Evolutionary conservation across 176 grass and related monocot species (phyloP), one percentile per base, ranked within the genome.

Genomic region (Canna indica): DNA sequence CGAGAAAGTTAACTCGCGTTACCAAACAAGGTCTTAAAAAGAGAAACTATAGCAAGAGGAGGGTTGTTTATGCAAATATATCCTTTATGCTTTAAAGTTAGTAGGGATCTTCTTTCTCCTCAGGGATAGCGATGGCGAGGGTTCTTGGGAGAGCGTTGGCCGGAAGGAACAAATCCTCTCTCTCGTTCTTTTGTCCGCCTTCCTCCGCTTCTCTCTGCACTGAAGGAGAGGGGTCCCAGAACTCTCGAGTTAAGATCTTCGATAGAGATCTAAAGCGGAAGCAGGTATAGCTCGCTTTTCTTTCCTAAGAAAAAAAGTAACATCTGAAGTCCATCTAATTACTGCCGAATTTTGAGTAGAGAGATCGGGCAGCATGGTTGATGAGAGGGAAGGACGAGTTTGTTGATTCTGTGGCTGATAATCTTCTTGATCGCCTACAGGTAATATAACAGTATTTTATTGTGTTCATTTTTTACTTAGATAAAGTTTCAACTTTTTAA

Each of bases 301-400:
- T 15, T 31, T 34, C 36, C 44, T 58, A 12, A n/a, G 27, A 20
- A n/a, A n/a, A n/a, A n/a, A n/a, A 45, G 35, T 39, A 8, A 2
- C 22, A 67, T 48, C 27, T 42, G 22, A 3, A 38, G 3, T 47
- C 36, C 27, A 1, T 64, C 17, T 32, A 18, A 5, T 34, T 15
- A 16, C 14, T 34, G 24, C 8, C 0, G 13, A 6, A 25, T 45
- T 79, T 75, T n/a, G 75, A 44, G 68, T 90, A 97, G 74, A 80
- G 88, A 64, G 93, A 97, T 85, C 81, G 86, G 9, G 94, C 94
- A 0, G 82, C 94, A 64, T 97, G 94, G 94, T 74, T 68, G 77
- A 85, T 87, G 86, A 57, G 81, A 48, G 36, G 41, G 14, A 83
- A 82, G 20, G 84, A 97, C 38, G 72, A 78, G 0, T 70, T 97